Conservation (phyloP, 179 eudicot genomes). For the Gypsophila paniculata region DNA sequence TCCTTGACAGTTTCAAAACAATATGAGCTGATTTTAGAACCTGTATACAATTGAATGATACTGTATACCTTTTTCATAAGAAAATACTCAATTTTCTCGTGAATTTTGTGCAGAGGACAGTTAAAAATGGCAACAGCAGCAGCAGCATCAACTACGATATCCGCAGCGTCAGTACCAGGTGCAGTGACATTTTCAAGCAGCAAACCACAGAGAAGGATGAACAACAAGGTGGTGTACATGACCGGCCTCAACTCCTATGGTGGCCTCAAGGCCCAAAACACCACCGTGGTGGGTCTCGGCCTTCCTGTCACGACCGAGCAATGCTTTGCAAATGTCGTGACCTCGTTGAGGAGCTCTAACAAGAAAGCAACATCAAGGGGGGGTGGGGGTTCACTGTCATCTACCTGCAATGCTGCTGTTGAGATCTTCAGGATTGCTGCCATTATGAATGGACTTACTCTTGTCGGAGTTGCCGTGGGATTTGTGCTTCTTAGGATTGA, state of each 20-base stretch:
- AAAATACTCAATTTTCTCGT: neutral
- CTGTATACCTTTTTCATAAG: neutral
- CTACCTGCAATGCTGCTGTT: constrained; percentile 50
- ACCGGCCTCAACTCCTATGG: constrained; percentile 57
- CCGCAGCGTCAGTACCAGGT: constrained; percentile 36
- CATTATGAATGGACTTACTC: constrained; percentile 51
- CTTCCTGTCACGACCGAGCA: constrained; percentile 44
- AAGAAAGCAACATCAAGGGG: constrained; percentile 34
- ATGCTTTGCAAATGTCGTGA: constrained; percentile 53
- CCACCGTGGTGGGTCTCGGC: constrained; percentile 43
- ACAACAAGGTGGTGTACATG: constrained; percentile 41
- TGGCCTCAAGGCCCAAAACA: constrained; percentile 68
- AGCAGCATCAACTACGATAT: constrained; percentile 41
- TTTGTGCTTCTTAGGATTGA: constrained; percentile 67
- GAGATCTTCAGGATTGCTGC: constrained; percentile 81
- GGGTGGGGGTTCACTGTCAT: constrained; percentile 53
- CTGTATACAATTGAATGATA: neutral
- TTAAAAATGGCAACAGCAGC: constrained; percentile 40
- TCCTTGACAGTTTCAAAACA: too few relatives aligned
- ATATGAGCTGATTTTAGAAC: too few relatives aligned
- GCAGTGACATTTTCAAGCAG: constrained; percentile 26
- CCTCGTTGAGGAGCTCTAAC: constrained; percentile 34
- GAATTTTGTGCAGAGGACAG: neutral
- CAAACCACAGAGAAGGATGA: constrained; percentile 29
- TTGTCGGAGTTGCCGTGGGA: constrained; percentile 72